Conservation (phyloP, 2,329 filamentous ascomycete genomes). For the Emergomyces pasteurianus region DNA sequence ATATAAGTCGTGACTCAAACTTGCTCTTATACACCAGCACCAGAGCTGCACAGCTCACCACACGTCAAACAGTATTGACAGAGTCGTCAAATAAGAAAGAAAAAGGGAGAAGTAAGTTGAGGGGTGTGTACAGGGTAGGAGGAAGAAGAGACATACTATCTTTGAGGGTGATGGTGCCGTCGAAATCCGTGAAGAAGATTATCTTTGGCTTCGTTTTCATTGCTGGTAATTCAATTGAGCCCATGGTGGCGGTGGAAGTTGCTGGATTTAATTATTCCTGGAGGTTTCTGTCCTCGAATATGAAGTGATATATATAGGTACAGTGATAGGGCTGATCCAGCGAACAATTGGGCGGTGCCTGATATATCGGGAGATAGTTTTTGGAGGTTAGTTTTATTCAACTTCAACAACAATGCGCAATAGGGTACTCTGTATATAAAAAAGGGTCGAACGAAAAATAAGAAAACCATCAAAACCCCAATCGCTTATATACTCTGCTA, state of each 20-base stretch:
- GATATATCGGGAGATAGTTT: too few relatives aligned
- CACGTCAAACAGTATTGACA: neutral
- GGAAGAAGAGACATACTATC: slow-evolving; percentile 40
- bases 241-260: slow-evolving; percentile 7
- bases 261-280: neutral
- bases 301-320: neutral
- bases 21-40: neutral
- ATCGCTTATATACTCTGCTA: too few relatives aligned
- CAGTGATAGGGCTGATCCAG: neutral
- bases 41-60: neutral
- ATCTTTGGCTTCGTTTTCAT: slow-evolving; percentile 58
- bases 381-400: too few relatives aligned
- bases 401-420: too few relatives aligned
- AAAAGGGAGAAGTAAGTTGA: neutral
- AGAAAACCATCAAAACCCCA: too few relatives aligned
- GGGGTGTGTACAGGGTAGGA: too few relatives aligned
- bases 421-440: too few relatives aligned
- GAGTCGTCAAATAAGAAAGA: neutral
- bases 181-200: slow-evolving; percentile 99
- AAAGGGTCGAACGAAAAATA: too few relatives aligned
- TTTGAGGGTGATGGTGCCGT: slow-evolving; percentile 79
- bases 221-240: slow-evolving; percentile 22
- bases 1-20: neutral
- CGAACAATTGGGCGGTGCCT: too few relatives aligned
- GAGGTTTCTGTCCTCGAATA: neutral